A percentile compares a stretch with the other conserved stretches of the same genome.
phyloP scores from a whole-genome alignment of 2,329 filamentous ascomycete genomes.

The Botrytis sinoallii region DNA sequence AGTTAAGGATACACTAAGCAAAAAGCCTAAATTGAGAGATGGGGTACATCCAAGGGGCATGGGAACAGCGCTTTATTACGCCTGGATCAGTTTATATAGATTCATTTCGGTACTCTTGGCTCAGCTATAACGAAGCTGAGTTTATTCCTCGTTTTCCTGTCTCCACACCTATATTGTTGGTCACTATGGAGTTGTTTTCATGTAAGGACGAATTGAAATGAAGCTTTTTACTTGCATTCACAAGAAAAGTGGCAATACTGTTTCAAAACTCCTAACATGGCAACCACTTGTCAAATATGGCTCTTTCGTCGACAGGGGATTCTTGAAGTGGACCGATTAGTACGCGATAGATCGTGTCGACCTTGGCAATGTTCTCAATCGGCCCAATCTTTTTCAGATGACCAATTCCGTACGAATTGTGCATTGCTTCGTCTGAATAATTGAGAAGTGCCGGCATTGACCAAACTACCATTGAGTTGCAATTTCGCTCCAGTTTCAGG shows the following conservation, averaged over 20 bases:
- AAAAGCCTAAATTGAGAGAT: slow-evolving; percentile 8
- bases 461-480: not conserved
- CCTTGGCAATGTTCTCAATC: not conserved
- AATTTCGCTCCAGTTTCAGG: not conserved
- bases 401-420: not conserved
- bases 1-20: not conserved
- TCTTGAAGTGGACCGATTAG: not conserved
- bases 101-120: not conserved
- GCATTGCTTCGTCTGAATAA: not conserved
- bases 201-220: not conserved
- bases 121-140: not conserved
- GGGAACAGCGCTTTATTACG: not conserved
- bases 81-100: not conserved
- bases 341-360: not conserved
- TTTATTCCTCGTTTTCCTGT: not conserved
- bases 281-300: not conserved
- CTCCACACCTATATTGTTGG: no score
- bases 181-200: not conserved
- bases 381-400: not conserved
- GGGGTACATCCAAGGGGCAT: not conserved
- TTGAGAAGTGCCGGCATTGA: not conserved
- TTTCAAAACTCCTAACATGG: not conserved
- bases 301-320: not conserved
- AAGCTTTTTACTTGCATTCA: not conserved
- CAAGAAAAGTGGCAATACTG: not conserved